These are phyloP conservation scores for Copromyces sp. DNA, from an alignment of 495 filamentous ascomycete species.

Conservation along the genomic window DNA sequence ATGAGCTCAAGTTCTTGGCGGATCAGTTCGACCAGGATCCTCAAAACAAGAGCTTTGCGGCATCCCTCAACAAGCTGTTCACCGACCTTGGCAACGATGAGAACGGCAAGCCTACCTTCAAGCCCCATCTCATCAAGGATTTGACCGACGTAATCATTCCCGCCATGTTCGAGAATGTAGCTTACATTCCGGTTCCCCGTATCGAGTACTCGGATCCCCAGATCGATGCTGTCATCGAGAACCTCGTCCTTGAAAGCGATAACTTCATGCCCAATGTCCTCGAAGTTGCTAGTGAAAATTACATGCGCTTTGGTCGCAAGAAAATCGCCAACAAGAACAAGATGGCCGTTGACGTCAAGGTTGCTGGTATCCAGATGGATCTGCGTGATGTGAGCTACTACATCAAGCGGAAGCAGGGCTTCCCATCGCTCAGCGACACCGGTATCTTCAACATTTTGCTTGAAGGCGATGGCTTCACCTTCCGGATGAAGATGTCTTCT, in stretches of 20 bases:
- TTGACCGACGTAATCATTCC: conserved; percentile 80
- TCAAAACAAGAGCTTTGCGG: conserved; percentile 69
- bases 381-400: conserved; percentile 87
- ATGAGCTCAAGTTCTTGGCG: conserved; percentile 83
- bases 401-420: conserved; percentile 90
- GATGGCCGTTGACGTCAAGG: conserved; percentile 74
- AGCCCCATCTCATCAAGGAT: conserved; percentile 84
- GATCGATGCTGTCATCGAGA: conserved; percentile 86
- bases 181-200: conserved; percentile 87
- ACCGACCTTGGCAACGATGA: conserved; percentile 69
- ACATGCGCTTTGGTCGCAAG: conserved; percentile 93
- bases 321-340: conserved; percentile 58
- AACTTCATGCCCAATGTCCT: conserved; percentile 94
- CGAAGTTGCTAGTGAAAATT: conserved; percentile 87
- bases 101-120: conserved; percentile 78
- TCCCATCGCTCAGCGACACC: conserved; percentile 79
- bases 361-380: conserved; percentile 84
- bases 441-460: conserved; percentile 88
- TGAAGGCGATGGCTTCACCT: conserved; percentile 77
- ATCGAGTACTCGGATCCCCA: conserved; percentile 85
- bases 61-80: conserved; percentile 76
- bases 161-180: conserved; percentile 70
- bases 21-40: conserved; percentile 83
- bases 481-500: conserved; percentile 83
- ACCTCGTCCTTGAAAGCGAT: conserved; percentile 89